Base-by-base conservation (phyloP, 441 rosid genomes). In the Capsella rubella region DNA sequence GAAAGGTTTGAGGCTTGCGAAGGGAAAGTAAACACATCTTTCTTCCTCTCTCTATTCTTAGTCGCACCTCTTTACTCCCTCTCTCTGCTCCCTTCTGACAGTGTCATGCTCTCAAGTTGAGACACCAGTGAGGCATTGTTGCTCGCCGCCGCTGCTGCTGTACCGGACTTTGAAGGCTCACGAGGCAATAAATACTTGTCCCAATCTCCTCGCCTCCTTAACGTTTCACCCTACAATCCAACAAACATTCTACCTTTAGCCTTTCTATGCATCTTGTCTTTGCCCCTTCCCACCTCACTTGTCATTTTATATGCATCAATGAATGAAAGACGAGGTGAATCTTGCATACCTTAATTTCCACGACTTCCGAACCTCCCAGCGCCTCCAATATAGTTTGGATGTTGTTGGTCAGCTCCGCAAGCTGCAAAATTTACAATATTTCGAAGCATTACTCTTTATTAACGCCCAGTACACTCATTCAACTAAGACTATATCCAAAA, bases 171-270 rank as follows among this genome's bases (percentile, higher is more conserved):
- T 45, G 69, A 67, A 8, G 34, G 15, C 34, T 47, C 66, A 56
- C 31, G 71, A 39, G 75, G 79, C 55, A 69, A 42, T 55, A 64
- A 18, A 70, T 76, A 76, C 79, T 76, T 76, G 64, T 76, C 53
- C 79, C 75, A 76, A 29, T 76, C 79, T 54, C 75, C 79, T 55
- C 79, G 79, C 65, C 71, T 76, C 79, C 79, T 76, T 29, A 76
- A 6, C 13, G 71, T 18, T 76, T 69, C 79, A 76, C 71, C 75
- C 79, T 76, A 70, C 75, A 69, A 69, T 54, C 14, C 42, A 46
- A 69, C 47, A 59, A 70, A 37, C 46, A 62, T 18, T 35, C 29
- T 25, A 58, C 9, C 25, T 34, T 49, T 61, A 69, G 65, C 46
- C 15, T 63, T 52, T 18, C 54, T 18, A 51, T 51, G n/a, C 39